Conservation (phyloP, 768 basidiomycete species). For the Boletus eberwhitei region DNA sequence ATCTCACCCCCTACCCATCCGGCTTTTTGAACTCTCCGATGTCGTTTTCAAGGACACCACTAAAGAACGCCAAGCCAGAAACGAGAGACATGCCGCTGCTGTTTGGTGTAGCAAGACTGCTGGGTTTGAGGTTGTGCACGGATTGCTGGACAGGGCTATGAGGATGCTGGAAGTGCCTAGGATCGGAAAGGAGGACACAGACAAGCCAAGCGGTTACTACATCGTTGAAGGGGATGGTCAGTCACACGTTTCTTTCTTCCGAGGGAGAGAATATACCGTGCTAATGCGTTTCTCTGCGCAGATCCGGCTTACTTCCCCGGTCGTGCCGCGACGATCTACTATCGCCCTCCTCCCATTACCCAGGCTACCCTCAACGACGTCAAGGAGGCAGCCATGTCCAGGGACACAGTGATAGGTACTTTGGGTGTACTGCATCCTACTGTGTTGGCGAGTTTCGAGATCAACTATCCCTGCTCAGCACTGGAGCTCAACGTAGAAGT, state of each 20-base stretch:
- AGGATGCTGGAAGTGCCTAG: slow-evolving; percentile 90
- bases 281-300: slow-evolving; percentile 32
- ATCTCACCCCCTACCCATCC: slow-evolving; percentile 87
- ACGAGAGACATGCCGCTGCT: slow-evolving; percentile 83
- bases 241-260: slow-evolving; percentile 24
- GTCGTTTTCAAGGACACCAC: slow-evolving; percentile 82
- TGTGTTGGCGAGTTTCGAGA: slow-evolving; percentile 91
- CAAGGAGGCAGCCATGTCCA: slow-evolving; percentile 40
- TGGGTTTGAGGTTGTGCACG: slow-evolving; percentile 95
- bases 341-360: slow-evolving; percentile 51
- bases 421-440: slow-evolving; percentile 91
- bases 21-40: slow-evolving; percentile 92
- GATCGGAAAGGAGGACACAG: slow-evolving; percentile 54
- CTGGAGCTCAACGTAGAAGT: slow-evolving; percentile 94
- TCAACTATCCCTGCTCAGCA: slow-evolving; percentile 90
- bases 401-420: slow-evolving; percentile 78
- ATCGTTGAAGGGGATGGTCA: slow-evolving; percentile 81
- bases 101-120: slow-evolving; percentile 97
- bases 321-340: slow-evolving; percentile 88
- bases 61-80: slow-evolving; percentile 81
- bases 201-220: slow-evolving; percentile 80
- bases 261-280: not conserved
- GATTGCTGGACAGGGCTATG: slow-evolving; percentile 92
- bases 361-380: slow-evolving; percentile 39
- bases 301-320: slow-evolving; percentile 96